Percentiles rank a stretch among this genome's conserved stretches.
These are phyloP conservation scores for Coniella vitis DNA, from an alignment of 2,329 filamentous ascomycete genomes.

Conservation along the genomic window DNA sequence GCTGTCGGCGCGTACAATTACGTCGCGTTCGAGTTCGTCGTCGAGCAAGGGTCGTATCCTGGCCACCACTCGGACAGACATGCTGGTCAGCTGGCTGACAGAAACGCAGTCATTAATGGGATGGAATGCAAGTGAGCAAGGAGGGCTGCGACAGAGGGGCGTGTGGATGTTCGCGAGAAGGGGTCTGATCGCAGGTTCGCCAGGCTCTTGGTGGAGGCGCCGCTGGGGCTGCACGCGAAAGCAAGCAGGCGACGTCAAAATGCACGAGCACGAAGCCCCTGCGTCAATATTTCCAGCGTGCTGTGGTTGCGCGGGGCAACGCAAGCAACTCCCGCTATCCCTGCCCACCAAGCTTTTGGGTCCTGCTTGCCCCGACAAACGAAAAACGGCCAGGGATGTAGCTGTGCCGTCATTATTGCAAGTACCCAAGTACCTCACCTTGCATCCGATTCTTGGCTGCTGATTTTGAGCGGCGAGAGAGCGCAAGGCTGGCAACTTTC, in stretches of 20 bases:
- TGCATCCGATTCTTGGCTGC: conserved; percentile 6
- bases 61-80: conserved; percentile 79
- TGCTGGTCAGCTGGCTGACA: conserved; percentile 20
- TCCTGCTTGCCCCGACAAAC: too few species aligned
- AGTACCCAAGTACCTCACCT: too few species aligned
- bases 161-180: too few species aligned
- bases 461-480: conserved; percentile 14
- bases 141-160: too few species aligned
- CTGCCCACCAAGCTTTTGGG: not conserved
- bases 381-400: not conserved
- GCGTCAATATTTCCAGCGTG: conserved; percentile 5
- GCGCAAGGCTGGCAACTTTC: not conserved
- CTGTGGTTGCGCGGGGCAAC: conserved; percentile 1
- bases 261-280: not conserved
- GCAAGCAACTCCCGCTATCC: not conserved
- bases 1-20: conserved; percentile 67
- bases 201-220: too few species aligned
- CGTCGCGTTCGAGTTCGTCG: conserved; percentile 78
- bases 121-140: too few species aligned
- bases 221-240: too few species aligned
- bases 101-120: too few species aligned
- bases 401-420: conserved; percentile 5
- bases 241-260: not conserved
- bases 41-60: conserved; percentile 83
- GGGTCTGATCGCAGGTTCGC: too few species aligned